These are phyloP conservation scores for Marasmius fiardii DNA, from an alignment of 1,284 basidiomycete species.

Conservation along the genomic window DNA sequence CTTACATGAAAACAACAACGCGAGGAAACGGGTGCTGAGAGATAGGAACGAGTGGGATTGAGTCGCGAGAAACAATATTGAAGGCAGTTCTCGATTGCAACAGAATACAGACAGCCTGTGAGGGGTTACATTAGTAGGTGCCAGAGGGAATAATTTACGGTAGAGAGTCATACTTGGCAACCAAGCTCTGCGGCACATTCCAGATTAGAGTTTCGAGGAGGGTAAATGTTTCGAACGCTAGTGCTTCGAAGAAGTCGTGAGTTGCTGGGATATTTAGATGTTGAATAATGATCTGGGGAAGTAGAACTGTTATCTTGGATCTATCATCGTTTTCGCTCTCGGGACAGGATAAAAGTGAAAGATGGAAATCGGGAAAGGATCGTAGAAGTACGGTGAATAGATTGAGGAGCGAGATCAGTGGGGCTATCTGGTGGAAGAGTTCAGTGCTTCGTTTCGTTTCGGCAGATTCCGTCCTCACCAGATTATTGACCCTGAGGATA, in stretches of 20 bases:
- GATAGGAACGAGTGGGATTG: constrained; percentile 51
- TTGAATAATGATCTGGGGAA: constrained; percentile 40
- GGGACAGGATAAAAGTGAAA: constrained; percentile 34
- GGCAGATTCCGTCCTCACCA: constrained; percentile 35
- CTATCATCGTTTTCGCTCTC: constrained; percentile 20
- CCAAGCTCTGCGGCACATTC: constrained; percentile 39
- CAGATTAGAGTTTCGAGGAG: constrained; percentile 55
- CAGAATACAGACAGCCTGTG: constrained; percentile 5
- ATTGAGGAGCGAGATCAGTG: constrained; percentile 49
- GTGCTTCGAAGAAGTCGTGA: constrained; percentile 21
- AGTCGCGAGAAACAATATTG: constrained; percentile 43
- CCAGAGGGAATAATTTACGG: neutral
- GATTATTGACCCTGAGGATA: constrained; percentile 30
- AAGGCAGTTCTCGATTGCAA: constrained; percentile 34
- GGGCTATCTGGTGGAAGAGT: constrained; percentile 33
- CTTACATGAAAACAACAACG: constrained; percentile 56
- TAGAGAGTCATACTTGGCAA: constrained; percentile 35
- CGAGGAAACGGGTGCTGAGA: constrained; percentile 43
- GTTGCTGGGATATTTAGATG: constrained; percentile 31
- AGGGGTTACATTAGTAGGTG: neutral
- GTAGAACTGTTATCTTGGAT: constrained; percentile 32
- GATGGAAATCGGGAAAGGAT: constrained; percentile 46
- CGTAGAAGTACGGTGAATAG: constrained; percentile 45
- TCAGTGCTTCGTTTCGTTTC: neutral
- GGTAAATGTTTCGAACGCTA: constrained; percentile 40